A percentile compares a stretch with the other conserved stretches of the same genome.
These are phyloP conservation scores for Saksenaea vasiformis DNA, from an alignment of 371 early-diverging fungal genomes.

Conservation along the genomic window DNA sequence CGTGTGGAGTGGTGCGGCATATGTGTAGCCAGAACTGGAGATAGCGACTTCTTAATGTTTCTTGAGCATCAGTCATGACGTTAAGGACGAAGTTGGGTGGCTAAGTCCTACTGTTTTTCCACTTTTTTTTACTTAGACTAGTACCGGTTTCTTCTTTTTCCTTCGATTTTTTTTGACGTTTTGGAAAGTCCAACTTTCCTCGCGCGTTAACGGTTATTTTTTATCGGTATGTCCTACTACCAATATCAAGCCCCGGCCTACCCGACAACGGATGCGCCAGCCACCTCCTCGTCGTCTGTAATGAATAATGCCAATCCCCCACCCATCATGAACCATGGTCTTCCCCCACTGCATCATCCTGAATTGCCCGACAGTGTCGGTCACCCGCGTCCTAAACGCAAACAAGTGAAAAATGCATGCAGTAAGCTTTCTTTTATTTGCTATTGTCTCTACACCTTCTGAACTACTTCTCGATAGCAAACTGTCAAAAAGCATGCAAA, in stretches of 20 bases:
- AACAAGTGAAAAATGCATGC: constrained; percentile 54
- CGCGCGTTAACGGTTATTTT: not conserved
- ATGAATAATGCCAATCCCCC: constrained; percentile 18
- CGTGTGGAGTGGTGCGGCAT: constrained; percentile 18
- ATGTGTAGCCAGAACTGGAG: constrained; percentile 48
- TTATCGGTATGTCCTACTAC: not conserved
- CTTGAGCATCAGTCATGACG: constrained; percentile 2
- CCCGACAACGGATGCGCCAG: too few species aligned
- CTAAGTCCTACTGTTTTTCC: not conserved
- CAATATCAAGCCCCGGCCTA: not conserved
- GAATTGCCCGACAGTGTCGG: constrained; percentile 11
- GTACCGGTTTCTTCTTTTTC: not conserved
- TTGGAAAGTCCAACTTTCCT: constrained; percentile 4
- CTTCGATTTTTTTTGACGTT: not conserved
- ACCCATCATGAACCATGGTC: constrained; percentile 23
- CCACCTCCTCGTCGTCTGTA: constrained; percentile 7
- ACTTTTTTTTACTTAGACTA: not conserved
- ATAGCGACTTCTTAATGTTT: constrained; percentile 40
- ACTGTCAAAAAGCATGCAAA: constrained; percentile 93
- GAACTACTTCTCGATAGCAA: constrained; percentile 45
- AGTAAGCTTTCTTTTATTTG: constrained; percentile 32
- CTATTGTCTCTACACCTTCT: not conserved
- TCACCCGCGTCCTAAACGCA: constrained; percentile 29
- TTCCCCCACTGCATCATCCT: constrained; percentile 39
- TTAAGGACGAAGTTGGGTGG: not conserved